phyloP scores from a whole-genome alignment of 305 asterid species.

The Solanum hybrid region DNA sequence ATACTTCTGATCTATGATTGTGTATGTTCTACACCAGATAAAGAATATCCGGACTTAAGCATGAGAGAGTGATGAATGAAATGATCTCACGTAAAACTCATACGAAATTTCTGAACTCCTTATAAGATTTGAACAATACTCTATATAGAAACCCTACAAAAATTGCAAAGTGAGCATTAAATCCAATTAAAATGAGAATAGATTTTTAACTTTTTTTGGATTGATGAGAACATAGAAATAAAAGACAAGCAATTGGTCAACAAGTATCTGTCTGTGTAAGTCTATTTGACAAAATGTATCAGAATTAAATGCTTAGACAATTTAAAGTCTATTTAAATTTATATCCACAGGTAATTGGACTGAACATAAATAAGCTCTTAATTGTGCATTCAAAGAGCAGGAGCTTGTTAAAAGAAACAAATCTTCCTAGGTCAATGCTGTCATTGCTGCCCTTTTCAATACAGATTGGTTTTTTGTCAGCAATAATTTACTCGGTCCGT shows the following conservation, averaged over 20 bases:
- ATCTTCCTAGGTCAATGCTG: background rate
- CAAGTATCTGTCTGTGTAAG: background rate
- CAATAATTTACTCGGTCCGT: background rate
- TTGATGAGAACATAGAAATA: background rate
- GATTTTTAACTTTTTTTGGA: background rate
- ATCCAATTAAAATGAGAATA: background rate
- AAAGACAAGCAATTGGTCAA: background rate
- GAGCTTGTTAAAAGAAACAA: background rate
- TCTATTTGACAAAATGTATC: background rate
- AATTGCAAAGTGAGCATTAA: background rate
- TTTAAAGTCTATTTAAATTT: background rate
- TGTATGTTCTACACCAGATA: background rate
- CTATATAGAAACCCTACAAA: background rate
- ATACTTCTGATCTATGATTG: background rate
- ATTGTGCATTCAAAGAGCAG: background rate
- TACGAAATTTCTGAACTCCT: background rate
- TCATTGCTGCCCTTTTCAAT: background rate
- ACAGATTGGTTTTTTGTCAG: background rate
- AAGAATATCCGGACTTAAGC: background rate
- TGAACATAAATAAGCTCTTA: background rate
- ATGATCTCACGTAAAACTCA: background rate
- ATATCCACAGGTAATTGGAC: background rate
- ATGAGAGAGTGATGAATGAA: background rate
- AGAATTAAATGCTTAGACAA: background rate
- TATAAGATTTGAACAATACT: background rate